Percentiles rank a stretch among this genome's conserved stretches.
phyloP scores from a whole-genome alignment of 208 protist genomes.

The Trichomonas vaginalis region DNA sequence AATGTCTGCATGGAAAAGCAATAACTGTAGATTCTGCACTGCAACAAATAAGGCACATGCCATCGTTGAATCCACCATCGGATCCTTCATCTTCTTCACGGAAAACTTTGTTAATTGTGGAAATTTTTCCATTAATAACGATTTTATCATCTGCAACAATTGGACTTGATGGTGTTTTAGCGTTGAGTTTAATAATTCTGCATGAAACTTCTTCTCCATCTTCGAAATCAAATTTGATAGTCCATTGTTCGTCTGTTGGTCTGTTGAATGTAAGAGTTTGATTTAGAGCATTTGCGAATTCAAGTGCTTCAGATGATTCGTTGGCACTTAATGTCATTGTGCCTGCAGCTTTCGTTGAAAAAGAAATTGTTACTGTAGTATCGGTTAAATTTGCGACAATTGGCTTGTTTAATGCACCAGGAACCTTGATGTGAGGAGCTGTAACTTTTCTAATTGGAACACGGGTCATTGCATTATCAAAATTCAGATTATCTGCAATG shows the following conservation, averaged over 20 bases:
- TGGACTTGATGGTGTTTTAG: neutral
- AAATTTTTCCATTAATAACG: neutral
- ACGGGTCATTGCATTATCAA: neutral
- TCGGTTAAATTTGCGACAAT: neutral
- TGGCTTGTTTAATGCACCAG: neutral
- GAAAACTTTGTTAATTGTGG: neutral
- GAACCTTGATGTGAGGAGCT: neutral
- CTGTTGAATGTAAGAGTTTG: neutral
- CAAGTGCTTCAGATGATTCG: neutral
- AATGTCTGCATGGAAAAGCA: conserved; percentile 1
- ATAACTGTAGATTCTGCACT: neutral
- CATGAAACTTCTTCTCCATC: neutral
- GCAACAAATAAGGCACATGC: neutral
- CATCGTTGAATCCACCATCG: neutral
- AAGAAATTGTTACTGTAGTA: neutral
- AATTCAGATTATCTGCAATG: neutral
- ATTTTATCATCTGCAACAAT: neutral
- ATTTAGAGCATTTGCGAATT: neutral
- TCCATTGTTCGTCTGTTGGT: neutral
- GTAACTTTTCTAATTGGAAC: conserved; percentile 2
- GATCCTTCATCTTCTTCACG: neutral
- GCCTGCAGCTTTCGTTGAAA: neutral
- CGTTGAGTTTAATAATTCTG: neutral
- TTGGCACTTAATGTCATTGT: neutral
- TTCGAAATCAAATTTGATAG: conserved; percentile 7